Conservation (phyloP, 2,329 filamentous ascomycete genomes). For the Trichoderma polysporum region DNA sequence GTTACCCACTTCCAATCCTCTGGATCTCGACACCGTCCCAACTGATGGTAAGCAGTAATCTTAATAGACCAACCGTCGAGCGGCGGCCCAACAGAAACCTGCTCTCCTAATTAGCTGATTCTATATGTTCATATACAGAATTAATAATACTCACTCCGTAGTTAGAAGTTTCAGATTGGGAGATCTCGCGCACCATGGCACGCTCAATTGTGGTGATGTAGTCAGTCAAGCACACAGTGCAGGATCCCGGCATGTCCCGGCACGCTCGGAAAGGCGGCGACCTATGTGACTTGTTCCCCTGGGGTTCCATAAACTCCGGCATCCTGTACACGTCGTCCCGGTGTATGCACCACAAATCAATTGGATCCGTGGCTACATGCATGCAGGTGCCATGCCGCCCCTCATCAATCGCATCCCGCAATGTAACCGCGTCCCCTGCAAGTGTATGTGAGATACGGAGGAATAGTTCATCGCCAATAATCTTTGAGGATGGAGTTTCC, state of each 20-base stretch:
- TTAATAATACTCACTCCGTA: not conserved
- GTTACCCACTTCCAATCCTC: not conserved
- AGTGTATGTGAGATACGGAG: not conserved
- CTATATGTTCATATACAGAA: not conserved
- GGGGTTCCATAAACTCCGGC: not conserved
- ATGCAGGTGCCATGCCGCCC: not conserved
- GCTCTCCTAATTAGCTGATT: not conserved
- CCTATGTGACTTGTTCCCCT: not conserved
- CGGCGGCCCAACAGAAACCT: not conserved
- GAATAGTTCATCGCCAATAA: not conserved
- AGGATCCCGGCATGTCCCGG: not conserved
- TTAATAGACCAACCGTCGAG: not conserved
- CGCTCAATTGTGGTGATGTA: not conserved
- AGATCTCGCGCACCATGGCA: not conserved
- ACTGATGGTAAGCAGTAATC: not conserved
- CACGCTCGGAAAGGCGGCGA: not conserved
- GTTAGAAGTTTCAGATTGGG: not conserved
- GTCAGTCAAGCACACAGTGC: constrained; percentile 2
- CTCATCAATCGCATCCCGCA: not conserved
- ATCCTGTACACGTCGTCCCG: not conserved
- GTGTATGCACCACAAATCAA: not conserved
- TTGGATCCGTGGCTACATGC: not conserved
- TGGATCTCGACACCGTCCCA: not conserved
- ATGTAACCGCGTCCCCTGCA: not conserved
- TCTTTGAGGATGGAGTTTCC: not conserved